A percentile compares a stretch with the other conserved stretches of the same genome.
Evolutionary conservation across 805 yeast genomes (phyloP).

Genomic region (Lipomyces starkeyi): DNA sequence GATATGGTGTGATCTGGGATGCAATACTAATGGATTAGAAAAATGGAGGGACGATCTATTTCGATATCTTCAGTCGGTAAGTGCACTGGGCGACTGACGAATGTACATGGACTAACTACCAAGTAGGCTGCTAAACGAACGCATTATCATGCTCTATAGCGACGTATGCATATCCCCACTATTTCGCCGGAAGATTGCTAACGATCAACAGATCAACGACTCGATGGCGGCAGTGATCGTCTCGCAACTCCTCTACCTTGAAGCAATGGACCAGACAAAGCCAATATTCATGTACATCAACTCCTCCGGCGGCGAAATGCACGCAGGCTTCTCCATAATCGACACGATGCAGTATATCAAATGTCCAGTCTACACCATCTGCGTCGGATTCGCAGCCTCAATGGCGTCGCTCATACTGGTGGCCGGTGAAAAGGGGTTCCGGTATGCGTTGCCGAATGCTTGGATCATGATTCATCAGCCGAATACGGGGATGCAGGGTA

Average conservation of each 20-base stretch:
- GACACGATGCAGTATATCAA: conserved; percentile 48
- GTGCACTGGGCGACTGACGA: neutral
- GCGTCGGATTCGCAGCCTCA: conserved; percentile 48
- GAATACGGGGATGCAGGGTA: conserved; percentile 42
- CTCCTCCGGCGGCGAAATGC: conserved; percentile 48
- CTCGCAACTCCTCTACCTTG: conserved; percentile 42
- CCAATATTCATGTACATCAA: conserved; percentile 43
- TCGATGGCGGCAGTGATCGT: conserved; percentile 41
- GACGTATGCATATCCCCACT: conserved; percentile 9
- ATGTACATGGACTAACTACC: neutral
- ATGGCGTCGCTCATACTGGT: conserved; percentile 47
- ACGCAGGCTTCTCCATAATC: conserved; percentile 47
- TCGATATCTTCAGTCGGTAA: conserved; percentile 36
- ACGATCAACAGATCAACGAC: conserved; percentile 37
- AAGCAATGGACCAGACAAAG: conserved; percentile 35
- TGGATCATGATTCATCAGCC: conserved; percentile 49
- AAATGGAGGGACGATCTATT: conserved; percentile 32
- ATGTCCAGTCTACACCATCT: conserved; percentile 47
- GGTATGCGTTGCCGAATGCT: conserved; percentile 46
- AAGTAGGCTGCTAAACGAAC: conserved; percentile 40
- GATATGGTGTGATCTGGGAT: neutral
- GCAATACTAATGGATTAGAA: conserved; percentile 13
- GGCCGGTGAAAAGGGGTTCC: conserved; percentile 44
- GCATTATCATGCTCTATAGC: conserved; percentile 45
- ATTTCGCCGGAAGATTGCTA: neutral